Evolutionary conservation across 140 eudicot genomes (phyloP).

Genomic region (Senecio squalidus): DNA sequence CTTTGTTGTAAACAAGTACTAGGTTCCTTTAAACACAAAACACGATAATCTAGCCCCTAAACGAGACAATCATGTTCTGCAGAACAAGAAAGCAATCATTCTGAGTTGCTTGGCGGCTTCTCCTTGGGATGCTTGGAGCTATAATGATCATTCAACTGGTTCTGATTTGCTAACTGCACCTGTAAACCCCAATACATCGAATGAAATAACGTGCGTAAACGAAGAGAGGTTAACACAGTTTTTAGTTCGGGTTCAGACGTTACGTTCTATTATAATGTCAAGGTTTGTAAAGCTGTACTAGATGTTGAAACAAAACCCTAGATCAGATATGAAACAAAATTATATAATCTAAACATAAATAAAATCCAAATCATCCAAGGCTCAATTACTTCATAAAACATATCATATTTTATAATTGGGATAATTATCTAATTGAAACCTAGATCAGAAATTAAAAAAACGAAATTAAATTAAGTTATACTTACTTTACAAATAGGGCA

Average conservation of each 20-base stretch:
- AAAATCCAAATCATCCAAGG: no score
- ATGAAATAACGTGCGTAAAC: background rate
- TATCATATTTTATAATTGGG: no score
- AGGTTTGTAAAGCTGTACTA: background rate
- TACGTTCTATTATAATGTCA: background rate
- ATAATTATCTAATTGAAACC: background rate
- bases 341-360: background rate
- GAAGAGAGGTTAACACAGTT: background rate
- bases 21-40: conserved; percentile 14
- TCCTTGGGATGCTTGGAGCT: conserved; percentile 96
- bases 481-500: conserved; percentile 85
- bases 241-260: no score
- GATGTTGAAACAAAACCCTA: background rate
- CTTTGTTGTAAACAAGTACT: background rate
- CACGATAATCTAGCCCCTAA: background rate
- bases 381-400: no score
- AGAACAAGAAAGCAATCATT: conserved; percentile 21
- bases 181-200: conserved; percentile 25
- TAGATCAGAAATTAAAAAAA: conserved; percentile 1
- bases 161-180: conserved; percentile 85
- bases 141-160: conserved; percentile 86
- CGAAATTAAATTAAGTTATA: background rate
- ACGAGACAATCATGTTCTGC: background rate
- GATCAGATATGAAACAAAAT: conserved; percentile 2
- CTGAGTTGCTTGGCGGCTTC: conserved; percentile 86